Conservation (phyloP, 2,329 filamentous ascomycete genomes). For the Pestalotiopsis sp. region DNA sequence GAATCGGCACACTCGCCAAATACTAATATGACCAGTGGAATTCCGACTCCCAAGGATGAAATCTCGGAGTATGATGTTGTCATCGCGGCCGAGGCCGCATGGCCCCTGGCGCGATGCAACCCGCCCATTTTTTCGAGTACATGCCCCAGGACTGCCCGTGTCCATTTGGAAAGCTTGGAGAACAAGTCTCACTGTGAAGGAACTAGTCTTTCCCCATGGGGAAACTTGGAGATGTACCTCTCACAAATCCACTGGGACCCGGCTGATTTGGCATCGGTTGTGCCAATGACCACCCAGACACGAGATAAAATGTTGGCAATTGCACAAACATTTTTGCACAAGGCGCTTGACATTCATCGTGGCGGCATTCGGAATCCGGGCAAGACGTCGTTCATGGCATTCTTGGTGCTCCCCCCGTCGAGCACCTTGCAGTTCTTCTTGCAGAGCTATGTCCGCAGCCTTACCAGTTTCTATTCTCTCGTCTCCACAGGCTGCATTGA, state of each 20-base stretch:
- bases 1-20: slow-evolving; percentile 48
- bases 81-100: slow-evolving; percentile 49
- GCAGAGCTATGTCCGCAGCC: slow-evolving; percentile 65
- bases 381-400: slow-evolving; percentile 56
- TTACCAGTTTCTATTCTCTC: slow-evolving; percentile 68
- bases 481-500: slow-evolving; percentile 63
- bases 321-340: slow-evolving; percentile 71
- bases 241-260: slow-evolving; percentile 39
- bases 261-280: slow-evolving; percentile 42
- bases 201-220: slow-evolving; percentile 38
- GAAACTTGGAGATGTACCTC: slow-evolving; percentile 43
- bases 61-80: slow-evolving; percentile 50
- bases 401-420: slow-evolving; percentile 67
- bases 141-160: slow-evolving; percentile 52
- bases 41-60: slow-evolving; percentile 26
- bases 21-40: slow-evolving; percentile 41
- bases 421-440: slow-evolving; percentile 70
- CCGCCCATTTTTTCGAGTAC: slow-evolving; percentile 44
- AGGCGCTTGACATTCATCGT: slow-evolving; percentile 69
- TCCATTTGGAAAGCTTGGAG: slow-evolving; percentile 54
- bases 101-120: slow-evolving; percentile 56
- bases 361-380: slow-evolving; percentile 45
- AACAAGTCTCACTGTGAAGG: slow-evolving; percentile 50
- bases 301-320: slow-evolving; percentile 73
- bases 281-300: slow-evolving; percentile 50